Percentiles rank a stretch among this genome's conserved stretches.
Evolutionary conservation across 1,284 basidiomycete genomes (phyloP).

Genomic region (Ganoderma lucidum): DNA sequence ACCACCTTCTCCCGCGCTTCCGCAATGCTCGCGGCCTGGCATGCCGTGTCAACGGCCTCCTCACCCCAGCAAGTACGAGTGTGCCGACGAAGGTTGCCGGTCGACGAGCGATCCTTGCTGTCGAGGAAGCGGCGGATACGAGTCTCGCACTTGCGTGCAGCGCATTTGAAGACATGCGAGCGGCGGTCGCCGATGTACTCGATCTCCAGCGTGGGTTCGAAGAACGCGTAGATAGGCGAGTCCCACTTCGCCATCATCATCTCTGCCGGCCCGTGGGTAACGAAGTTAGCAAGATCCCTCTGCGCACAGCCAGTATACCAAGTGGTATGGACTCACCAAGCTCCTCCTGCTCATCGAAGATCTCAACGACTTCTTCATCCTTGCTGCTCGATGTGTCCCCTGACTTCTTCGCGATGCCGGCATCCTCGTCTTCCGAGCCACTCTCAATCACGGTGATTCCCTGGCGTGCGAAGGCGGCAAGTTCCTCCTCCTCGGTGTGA

Average conservation of each 20-base stretch:
- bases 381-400: conserved; percentile 48
- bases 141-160: neutral
- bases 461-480: conserved; percentile 81
- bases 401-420: too few relatives aligned
- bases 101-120: neutral
- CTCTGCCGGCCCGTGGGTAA: neutral
- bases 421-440: too few relatives aligned
- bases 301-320: neutral
- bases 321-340: conserved; percentile 6
- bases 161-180: conserved; percentile 5
- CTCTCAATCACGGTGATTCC: conserved; percentile 77
- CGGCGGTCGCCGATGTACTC: neutral
- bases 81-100: neutral
- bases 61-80: neutral
- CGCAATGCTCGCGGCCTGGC: neutral
- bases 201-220: neutral
- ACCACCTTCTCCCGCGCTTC: neutral
- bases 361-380: conserved; percentile 87
- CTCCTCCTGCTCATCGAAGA: neutral
- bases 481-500: conserved; percentile 62
- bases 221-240: neutral
- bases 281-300: neutral
- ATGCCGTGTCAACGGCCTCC: neutral
- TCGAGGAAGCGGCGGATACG: conserved; percentile 1
- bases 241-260: neutral